A percentile compares a stretch with the other conserved stretches of the same genome.
phyloP scores from a whole-genome alignment of 805 yeast genomes.

The Ogataea angusta region DNA sequence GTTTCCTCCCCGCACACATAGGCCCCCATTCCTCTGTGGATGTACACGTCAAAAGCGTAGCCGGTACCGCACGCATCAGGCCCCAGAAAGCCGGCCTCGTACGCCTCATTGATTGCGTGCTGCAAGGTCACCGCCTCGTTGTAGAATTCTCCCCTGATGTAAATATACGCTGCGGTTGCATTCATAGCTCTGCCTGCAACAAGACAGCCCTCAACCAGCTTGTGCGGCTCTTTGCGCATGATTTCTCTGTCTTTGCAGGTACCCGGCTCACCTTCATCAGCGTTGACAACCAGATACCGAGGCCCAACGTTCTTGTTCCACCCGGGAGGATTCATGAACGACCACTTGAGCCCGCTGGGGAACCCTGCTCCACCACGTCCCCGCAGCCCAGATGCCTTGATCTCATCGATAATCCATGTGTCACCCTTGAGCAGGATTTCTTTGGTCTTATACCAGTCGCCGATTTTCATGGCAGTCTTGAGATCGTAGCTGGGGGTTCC shows the following conservation, averaged over 20 bases:
- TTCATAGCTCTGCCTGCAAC: slow-evolving; percentile 90
- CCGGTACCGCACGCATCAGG: slow-evolving; percentile 87
- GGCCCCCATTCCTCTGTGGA: slow-evolving; percentile 94
- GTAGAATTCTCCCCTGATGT: slow-evolving; percentile 88
- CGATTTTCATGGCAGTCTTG: slow-evolving; percentile 71
- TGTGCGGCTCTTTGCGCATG: slow-evolving; percentile 88
- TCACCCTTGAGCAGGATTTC: slow-evolving; percentile 82
- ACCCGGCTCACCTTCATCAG: slow-evolving; percentile 95
- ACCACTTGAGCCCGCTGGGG: slow-evolving; percentile 90
- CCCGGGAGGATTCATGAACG: slow-evolving; percentile 93
- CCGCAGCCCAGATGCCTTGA: slow-evolving; percentile 78
- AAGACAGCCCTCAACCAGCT: slow-evolving; percentile 87
- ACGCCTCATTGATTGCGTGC: slow-evolving; percentile 83
- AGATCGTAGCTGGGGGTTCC: slow-evolving; percentile 58
- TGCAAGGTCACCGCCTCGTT: slow-evolving; percentile 74
- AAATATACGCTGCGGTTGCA: slow-evolving; percentile 88
- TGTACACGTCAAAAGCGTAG: slow-evolving; percentile 74
- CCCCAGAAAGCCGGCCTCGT: slow-evolving; percentile 75
- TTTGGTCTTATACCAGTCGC: slow-evolving; percentile 91
- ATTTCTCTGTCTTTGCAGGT: slow-evolving; percentile 92
- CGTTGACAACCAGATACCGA: slow-evolving; percentile 82
- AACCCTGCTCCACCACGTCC: slow-evolving; percentile 96
- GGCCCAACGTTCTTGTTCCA: slow-evolving; percentile 93
- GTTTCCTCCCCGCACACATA: slow-evolving; percentile 93
- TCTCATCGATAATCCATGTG: slow-evolving; percentile 85